Percentiles rank a stretch among this genome's conserved stretches.
phyloP scores from a whole-genome alignment of 345 rosid genomes.

The Triadica sebifera region DNA sequence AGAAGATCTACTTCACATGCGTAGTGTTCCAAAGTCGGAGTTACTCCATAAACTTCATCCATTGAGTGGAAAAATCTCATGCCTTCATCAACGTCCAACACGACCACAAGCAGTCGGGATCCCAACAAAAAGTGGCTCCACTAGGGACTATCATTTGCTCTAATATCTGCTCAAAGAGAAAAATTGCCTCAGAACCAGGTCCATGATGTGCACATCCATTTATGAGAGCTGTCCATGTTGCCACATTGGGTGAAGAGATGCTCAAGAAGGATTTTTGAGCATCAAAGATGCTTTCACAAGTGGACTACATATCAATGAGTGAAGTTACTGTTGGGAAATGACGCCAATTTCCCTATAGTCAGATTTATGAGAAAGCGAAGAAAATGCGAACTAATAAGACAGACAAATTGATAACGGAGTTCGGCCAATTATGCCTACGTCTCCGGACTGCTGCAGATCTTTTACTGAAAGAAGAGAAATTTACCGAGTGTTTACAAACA shows the following conservation, averaged over 20 bases:
- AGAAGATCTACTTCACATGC: constrained; percentile 56
- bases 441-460: too few species aligned
- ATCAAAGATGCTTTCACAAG: constrained; percentile 49
- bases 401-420: too few species aligned
- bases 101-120: constrained; percentile 48
- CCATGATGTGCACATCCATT: constrained; percentile 58
- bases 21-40: constrained; percentile 49
- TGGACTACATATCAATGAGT: constrained; percentile 64
- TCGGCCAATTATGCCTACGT: too few species aligned
- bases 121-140: constrained; percentile 53
- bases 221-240: constrained; percentile 59
- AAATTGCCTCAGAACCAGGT: constrained; percentile 44
- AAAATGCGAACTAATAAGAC: too few species aligned
- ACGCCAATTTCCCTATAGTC: too few species aligned
- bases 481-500: too few species aligned
- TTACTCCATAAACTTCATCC: constrained; percentile 30
- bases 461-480: too few species aligned
- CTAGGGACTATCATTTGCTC: constrained; percentile 42
- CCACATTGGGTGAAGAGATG: constrained; percentile 51
- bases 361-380: too few species aligned
- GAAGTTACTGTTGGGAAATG: too few species aligned
- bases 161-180: constrained; percentile 45
- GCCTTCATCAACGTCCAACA: constrained; percentile 49
- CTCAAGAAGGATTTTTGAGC: constrained; percentile 42
- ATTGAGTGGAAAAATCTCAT: constrained; percentile 40